phyloP scores from a whole-genome alignment of 306 rosid species.

The Castanea mollissima region DNA sequence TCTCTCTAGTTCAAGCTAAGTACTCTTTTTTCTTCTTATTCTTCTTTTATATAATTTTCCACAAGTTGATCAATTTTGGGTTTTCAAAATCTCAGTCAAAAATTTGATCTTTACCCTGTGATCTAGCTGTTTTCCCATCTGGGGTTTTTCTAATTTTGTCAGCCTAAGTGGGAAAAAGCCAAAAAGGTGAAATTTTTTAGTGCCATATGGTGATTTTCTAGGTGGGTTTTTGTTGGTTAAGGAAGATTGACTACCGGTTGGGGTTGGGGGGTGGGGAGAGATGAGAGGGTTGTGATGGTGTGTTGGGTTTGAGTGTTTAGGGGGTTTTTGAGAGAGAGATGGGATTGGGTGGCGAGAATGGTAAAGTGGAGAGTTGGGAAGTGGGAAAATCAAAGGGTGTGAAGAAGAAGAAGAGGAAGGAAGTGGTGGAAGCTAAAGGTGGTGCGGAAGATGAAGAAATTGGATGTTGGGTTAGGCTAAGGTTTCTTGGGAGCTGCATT shows the following conservation, averaged over 20 bases:
- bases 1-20: slow-evolving; percentile 25
- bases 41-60: slow-evolving; percentile 7
- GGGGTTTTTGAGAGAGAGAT: slow-evolving; percentile 41
- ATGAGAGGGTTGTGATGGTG: slow-evolving; percentile 41
- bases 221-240: slow-evolving; percentile 21
- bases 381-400: slow-evolving; percentile 59
- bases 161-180: slow-evolving; percentile 1
- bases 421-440: slow-evolving; percentile 15
- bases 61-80: slow-evolving; percentile 31
- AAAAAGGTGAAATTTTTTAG: slow-evolving; percentile 37
- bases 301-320: slow-evolving; percentile 49
- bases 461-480: slow-evolving; percentile 86
- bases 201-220: slow-evolving; percentile 14
- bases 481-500: slow-evolving; percentile 88
- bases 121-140: slow-evolving; percentile 39
- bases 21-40: neutral
- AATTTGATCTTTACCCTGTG: slow-evolving; percentile 41
- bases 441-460: slow-evolving; percentile 44
- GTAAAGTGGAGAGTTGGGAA: slow-evolving; percentile 74
- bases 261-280: slow-evolving; percentile 34
- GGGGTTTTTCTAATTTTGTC: slow-evolving; percentile 18
- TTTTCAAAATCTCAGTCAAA: slow-evolving; percentile 17
- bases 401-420: slow-evolving; percentile 56
- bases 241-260: slow-evolving; percentile 20
- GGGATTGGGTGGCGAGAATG: slow-evolving; percentile 78